These are phyloP conservation scores for Clarireedia homoeocarpa DNA, from an alignment of 2,329 filamentous ascomycete genomes.

Conservation along the genomic window DNA sequence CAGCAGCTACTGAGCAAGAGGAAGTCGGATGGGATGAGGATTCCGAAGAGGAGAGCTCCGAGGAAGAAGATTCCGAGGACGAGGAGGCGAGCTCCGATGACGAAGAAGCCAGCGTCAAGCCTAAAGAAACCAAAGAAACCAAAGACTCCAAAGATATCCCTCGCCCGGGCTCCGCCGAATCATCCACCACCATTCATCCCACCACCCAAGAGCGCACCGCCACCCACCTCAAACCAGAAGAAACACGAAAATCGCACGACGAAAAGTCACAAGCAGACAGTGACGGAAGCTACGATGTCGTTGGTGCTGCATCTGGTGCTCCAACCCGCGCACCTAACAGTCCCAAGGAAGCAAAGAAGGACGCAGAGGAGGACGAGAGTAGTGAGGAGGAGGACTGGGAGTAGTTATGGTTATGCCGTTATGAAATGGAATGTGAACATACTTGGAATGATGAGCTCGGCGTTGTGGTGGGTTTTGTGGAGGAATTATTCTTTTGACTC, in stretches of 20 bases:
- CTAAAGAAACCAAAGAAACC: conserved; percentile 20
- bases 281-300: conserved; percentile 92
- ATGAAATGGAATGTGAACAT: background rate
- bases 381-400: conserved; percentile 75
- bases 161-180: conserved; percentile 41
- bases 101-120: background rate
- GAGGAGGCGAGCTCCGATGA: background rate
- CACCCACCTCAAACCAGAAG: conserved; percentile 48
- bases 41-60: conserved; percentile 14
- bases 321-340: conserved; percentile 70
- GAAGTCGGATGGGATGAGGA: conserved; percentile 61
- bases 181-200: conserved; percentile 54
- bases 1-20: conserved; percentile 54
- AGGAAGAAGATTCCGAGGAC: background rate
- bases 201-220: conserved; percentile 31
- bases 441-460: conserved; percentile 6
- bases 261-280: conserved; percentile 87
- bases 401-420: conserved; percentile 32
- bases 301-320: conserved; percentile 67
- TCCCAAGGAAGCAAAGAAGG: conserved; percentile 42
- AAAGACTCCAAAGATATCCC: conserved; percentile 33
- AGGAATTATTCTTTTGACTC: background rate
- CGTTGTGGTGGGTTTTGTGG: conserved; percentile 8
- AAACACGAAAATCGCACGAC: conserved; percentile 71
- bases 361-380: conserved; percentile 47